These are phyloP conservation scores for Amanita brunnescens DNA, from an alignment of 768 basidiomycete genomes.

Conservation along the genomic window DNA sequence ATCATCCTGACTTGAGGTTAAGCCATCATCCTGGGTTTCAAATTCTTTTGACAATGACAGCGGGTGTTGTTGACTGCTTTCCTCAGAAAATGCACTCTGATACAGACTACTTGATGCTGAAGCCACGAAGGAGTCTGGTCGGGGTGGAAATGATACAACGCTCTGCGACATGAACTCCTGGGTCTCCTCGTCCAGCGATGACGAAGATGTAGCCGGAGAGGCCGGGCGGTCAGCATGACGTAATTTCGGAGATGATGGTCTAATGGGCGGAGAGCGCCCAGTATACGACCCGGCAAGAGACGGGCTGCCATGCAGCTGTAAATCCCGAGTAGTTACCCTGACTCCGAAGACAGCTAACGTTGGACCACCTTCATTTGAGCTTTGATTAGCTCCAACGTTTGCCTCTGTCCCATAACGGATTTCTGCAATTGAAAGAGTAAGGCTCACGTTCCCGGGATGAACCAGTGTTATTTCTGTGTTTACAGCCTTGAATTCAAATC, in stretches of 20 bases:
- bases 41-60: not conserved
- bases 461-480: slow-evolving; percentile 63
- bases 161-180: slow-evolving; percentile 71
- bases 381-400: slow-evolving; percentile 3
- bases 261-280: not conserved
- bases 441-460: slow-evolving; percentile 52
- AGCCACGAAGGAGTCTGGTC: slow-evolving; percentile 31
- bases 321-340: slow-evolving; percentile 24
- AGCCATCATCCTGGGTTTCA: not conserved
- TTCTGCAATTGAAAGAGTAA: slow-evolving; percentile 50
- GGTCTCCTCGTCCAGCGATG: slow-evolving; percentile 58
- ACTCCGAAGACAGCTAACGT: slow-evolving; percentile 51
- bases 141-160: slow-evolving; percentile 49
- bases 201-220: slow-evolving; percentile 46
- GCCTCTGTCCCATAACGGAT: slow-evolving; percentile 48
- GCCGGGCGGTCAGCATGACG: slow-evolving; percentile 20
- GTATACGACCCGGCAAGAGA: not conserved
- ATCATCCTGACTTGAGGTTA: not conserved
- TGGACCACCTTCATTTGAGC: slow-evolving; percentile 24
- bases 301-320: slow-evolving; percentile 15
- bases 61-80: not conserved
- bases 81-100: slow-evolving; percentile 55
- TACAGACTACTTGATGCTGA: slow-evolving; percentile 67
- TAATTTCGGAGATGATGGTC: slow-evolving; percentile 13
- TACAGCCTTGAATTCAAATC: slow-evolving; percentile 68